phyloP scores from a whole-genome alignment of 1,139 yeast species.

The Yamadazyma friedrichii region DNA sequence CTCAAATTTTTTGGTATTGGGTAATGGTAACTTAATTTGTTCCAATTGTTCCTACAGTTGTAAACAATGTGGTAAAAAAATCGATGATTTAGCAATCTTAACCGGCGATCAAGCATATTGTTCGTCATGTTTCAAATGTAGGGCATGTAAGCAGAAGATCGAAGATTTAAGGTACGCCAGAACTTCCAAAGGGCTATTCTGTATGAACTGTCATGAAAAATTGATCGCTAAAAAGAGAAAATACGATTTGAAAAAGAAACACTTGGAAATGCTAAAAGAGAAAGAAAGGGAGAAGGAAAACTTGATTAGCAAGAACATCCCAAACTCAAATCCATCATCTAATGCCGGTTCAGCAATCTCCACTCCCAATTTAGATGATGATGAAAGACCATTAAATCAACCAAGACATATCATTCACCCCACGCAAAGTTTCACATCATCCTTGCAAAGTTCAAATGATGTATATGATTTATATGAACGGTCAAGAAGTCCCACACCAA shows the following conservation, averaged over 20 bases:
- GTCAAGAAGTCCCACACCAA: slow-evolving; percentile 18
- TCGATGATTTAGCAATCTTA: slow-evolving; percentile 92
- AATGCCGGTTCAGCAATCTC: slow-evolving; percentile 1
- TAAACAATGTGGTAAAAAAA: slow-evolving; percentile 82
- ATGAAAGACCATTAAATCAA: slow-evolving; percentile 15
- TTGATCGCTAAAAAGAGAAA: slow-evolving; percentile 66
- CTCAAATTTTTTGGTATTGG: slow-evolving; percentile 85
- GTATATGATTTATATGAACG: slow-evolving; percentile 22
- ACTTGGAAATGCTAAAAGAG: slow-evolving; percentile 16
- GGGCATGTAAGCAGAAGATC: slow-evolving; percentile 83
- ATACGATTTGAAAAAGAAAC: slow-evolving; percentile 48
- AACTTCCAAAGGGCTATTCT: slow-evolving; percentile 89
- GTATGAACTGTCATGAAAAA: slow-evolving; percentile 90
- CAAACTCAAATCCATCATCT: background rate
- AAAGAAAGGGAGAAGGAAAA: slow-evolving; percentile 3
- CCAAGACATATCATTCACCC: slow-evolving; percentile 12
- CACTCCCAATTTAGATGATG: slow-evolving; percentile 7
- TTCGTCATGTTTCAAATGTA: slow-evolving; percentile 85
- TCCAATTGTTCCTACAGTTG: slow-evolving; percentile 89
- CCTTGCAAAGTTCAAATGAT: slow-evolving; percentile 10
- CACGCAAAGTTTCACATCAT: background rate
- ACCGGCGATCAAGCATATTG: slow-evolving; percentile 97
- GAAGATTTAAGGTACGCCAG: slow-evolving; percentile 91
- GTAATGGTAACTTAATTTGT: slow-evolving; percentile 90
- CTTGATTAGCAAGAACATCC: background rate